Evolutionary conservation across 257 asterid genomes (phyloP).

Genomic region (Solanum tarijense): DNA sequence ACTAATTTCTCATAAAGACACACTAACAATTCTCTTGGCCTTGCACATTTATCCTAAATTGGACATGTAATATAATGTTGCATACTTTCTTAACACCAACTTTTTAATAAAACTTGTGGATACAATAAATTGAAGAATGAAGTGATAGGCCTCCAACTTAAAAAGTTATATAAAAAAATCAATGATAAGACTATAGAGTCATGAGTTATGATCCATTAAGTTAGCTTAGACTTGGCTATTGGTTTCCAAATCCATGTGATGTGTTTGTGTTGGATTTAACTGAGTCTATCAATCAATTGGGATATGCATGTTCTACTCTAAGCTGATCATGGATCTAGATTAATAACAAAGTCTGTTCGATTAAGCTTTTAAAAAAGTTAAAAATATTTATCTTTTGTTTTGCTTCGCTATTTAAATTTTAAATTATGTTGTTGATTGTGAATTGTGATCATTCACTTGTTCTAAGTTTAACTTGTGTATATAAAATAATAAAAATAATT

Average conservation of each 20-base stretch:
- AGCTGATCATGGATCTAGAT: background rate
- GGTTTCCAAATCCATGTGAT: background rate
- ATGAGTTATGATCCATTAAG: background rate
- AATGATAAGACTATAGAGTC: background rate
- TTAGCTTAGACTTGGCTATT: background rate
- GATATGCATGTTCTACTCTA: background rate
- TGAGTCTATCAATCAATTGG: background rate
- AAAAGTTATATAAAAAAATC: background rate
- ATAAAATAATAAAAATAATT: background rate
- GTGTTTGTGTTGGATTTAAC: background rate
- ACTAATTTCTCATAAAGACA: background rate
- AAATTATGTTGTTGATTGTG: background rate
- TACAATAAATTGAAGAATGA: background rate
- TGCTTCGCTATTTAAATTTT: background rate
- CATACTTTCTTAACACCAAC: background rate
- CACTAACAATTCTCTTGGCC: background rate
- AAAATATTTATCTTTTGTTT: background rate
- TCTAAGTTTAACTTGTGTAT: background rate
- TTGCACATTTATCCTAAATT: background rate
- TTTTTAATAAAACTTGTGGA: background rate
- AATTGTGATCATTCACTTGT: background rate
- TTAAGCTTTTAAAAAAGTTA: fast-evolving
- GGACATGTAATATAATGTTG: background rate
- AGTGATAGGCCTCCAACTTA: background rate
- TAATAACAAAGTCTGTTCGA: background rate